A percentile compares a stretch with the other conserved stretches of the same genome.
Conservation (phyloP, 1,284 basidiomycete species). For the Xerocomus minutiporus region DNA sequence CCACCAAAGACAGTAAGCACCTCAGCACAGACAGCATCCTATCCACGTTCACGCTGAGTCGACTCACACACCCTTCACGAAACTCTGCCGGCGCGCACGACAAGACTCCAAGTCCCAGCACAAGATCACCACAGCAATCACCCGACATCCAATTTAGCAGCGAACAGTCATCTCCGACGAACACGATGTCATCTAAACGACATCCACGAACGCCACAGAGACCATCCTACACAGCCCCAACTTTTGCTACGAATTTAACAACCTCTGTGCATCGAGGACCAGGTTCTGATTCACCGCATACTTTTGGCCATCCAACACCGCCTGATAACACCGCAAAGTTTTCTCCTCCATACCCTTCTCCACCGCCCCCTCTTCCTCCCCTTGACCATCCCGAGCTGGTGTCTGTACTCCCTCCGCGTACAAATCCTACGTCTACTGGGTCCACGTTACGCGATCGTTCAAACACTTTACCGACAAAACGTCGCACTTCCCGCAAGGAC, state of each 20-base stretch:
- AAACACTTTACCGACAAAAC: conserved; percentile 21
- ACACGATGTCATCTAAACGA: conserved; percentile 27
- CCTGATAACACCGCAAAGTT: conserved; percentile 21
- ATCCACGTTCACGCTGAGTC: conserved; percentile 24
- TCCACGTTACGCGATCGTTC: conserved; percentile 23
- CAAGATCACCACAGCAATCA: conserved; percentile 17
- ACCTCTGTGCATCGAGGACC: conserved; percentile 21
- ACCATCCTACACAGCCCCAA: conserved; percentile 19
- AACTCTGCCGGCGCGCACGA: conserved; percentile 5
- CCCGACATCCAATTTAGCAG: conserved; percentile 15
- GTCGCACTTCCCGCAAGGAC: conserved; percentile 15
- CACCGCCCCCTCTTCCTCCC: conserved; percentile 47
- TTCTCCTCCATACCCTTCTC: conserved; percentile 23
- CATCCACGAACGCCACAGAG: conserved; percentile 27
- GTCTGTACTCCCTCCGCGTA: conserved; percentile 20
- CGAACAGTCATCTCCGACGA: conserved; percentile 25
- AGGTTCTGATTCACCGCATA: conserved; percentile 35
- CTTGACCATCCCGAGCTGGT: conserved; percentile 48
- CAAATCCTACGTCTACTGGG: conserved; percentile 7
- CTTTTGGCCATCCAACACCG: conserved; percentile 38
- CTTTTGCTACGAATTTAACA: conserved; percentile 18
- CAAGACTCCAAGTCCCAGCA: conserved; percentile 12
- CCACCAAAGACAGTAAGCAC: conserved; percentile 11
- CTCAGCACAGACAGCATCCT: conserved; percentile 12
- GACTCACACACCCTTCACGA: conserved; percentile 14